These are phyloP conservation scores for Nothophaeocryptopus gaeumannii DNA, from an alignment of 2,329 filamentous ascomycete species.

Conservation along the genomic window DNA sequence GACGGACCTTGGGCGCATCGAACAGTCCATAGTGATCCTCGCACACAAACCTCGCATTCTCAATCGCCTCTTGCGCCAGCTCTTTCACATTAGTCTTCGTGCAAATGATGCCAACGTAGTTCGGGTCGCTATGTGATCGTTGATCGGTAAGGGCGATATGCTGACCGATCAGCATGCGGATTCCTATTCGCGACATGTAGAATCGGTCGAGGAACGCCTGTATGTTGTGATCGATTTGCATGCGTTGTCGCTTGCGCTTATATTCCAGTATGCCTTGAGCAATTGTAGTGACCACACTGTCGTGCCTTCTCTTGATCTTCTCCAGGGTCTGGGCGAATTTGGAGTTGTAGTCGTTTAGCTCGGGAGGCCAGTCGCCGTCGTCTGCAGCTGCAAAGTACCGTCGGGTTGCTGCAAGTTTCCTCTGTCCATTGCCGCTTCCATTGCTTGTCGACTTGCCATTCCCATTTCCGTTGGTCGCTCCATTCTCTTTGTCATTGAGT, in stretches of 20 bases:
- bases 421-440: conserved; percentile 51
- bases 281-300: conserved; percentile 96
- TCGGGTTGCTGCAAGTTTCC: conserved; percentile 48
- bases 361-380: conserved; percentile 89
- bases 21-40: conserved; percentile 98
- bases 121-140: conserved; percentile 80
- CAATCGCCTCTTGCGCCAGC: conserved; percentile 92
- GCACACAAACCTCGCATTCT: conserved; percentile 98
- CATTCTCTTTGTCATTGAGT: conserved; percentile 47
- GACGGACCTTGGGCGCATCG: conserved; percentile 91
- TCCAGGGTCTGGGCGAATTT: conserved; percentile 85
- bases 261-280: conserved; percentile 97
- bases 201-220: conserved; percentile 97
- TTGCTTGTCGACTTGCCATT: conserved; percentile 45
- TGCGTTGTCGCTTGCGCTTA: conserved; percentile 91
- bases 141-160: conserved; percentile 97
- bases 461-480: conserved; percentile 45
- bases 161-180: conserved; percentile 98
- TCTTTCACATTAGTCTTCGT: conserved; percentile 97
- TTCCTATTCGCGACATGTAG: conserved; percentile 99
- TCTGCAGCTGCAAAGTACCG: conserved; percentile 86
- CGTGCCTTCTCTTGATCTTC: conserved; percentile 92
- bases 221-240: conserved; percentile 97
- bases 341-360: conserved; percentile 90
- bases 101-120: conserved; percentile 98